Evolutionary conservation across 352 stramenopile genomes (phyloP).

Genomic region (Phytophthora cryptogea): DNA sequence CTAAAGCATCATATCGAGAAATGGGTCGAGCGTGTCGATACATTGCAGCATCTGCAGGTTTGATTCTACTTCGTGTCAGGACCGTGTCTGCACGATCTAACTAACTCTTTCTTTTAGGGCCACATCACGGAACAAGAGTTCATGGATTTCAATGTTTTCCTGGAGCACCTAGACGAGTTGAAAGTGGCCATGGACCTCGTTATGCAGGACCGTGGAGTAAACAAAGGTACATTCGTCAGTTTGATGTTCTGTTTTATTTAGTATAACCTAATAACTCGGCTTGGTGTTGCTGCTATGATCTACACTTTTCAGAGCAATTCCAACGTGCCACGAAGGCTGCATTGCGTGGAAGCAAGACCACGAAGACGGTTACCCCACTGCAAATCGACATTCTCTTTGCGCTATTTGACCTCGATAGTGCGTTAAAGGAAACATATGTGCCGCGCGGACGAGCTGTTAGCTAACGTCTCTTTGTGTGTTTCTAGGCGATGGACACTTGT

Average conservation of each 20-base stretch:
- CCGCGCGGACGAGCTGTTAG: neutral
- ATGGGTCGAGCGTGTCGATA: constrained; percentile 85
- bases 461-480: constrained; percentile 4
- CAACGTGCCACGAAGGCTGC: constrained; percentile 70
- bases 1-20: constrained; percentile 56
- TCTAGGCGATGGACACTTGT: constrained; percentile 75
- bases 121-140: constrained; percentile 81
- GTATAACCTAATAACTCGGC: neutral
- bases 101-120: constrained; percentile 38
- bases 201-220: constrained; percentile 78
- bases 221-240: constrained; percentile 67
- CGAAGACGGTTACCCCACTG: constrained; percentile 67
- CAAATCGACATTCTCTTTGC: constrained; percentile 88
- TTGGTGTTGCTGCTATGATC: neutral
- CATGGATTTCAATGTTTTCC: constrained; percentile 81
- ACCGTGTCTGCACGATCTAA: neutral
- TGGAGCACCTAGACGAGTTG: constrained; percentile 84
- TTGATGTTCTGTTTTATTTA: neutral
- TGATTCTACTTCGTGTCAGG: neutral
- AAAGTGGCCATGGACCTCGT: constrained; percentile 86
- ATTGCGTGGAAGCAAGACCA: constrained; percentile 58
- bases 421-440: constrained; percentile 6
- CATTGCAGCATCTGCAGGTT: constrained; percentile 61
- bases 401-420: constrained; percentile 83
- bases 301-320: constrained; percentile 70